Percentiles rank a stretch among this genome's conserved stretches.
phyloP scores from a whole-genome alignment of 805 yeast species.

The Scheffersomyces ergatensis region DNA sequence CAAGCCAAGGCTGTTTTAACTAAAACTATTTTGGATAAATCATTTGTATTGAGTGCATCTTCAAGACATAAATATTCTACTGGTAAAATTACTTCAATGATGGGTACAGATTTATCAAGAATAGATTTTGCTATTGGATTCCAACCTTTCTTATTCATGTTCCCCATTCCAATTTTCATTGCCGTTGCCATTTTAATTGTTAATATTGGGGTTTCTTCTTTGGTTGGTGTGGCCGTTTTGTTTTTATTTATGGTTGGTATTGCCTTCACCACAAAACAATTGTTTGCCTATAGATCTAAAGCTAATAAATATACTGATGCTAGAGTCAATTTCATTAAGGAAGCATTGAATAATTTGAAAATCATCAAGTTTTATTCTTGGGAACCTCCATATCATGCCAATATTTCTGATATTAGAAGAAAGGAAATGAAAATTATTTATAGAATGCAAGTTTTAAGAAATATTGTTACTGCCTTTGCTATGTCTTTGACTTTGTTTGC shows the following conservation, averaged over 20 bases:
- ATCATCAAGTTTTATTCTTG: slow-evolving; percentile 86
- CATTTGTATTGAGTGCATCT: slow-evolving; percentile 56
- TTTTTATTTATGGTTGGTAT: slow-evolving; percentile 49
- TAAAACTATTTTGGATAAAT: slow-evolving; percentile 66
- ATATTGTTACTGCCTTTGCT: slow-evolving; percentile 59
- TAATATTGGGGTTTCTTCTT: slow-evolving; percentile 69
- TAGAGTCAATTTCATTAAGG: slow-evolving; percentile 75
- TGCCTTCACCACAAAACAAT: slow-evolving; percentile 44
- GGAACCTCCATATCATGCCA: slow-evolving; percentile 74
- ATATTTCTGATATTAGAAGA: slow-evolving; percentile 53
- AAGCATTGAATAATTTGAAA: slow-evolving; percentile 73
- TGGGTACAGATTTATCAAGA: slow-evolving; percentile 80
- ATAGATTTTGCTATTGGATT: slow-evolving; percentile 74
- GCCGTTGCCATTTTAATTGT: slow-evolving; percentile 62
- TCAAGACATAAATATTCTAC: slow-evolving; percentile 61
- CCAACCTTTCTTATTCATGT: slow-evolving; percentile 59
- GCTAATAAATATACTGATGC: slow-evolving; percentile 69
- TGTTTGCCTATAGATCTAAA: slow-evolving; percentile 54
- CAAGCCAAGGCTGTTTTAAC: slow-evolving; percentile 69
- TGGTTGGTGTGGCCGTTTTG: slow-evolving; percentile 65
- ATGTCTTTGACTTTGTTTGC: slow-evolving; percentile 67
- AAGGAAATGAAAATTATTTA: slow-evolving; percentile 63
- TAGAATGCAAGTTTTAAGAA: slow-evolving; percentile 64
- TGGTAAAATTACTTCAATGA: slow-evolving; percentile 70
- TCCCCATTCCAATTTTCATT: slow-evolving; percentile 64